Conservation (phyloP, 1,284 basidiomycete species). For the Exobasidium rhododendri region DNA sequence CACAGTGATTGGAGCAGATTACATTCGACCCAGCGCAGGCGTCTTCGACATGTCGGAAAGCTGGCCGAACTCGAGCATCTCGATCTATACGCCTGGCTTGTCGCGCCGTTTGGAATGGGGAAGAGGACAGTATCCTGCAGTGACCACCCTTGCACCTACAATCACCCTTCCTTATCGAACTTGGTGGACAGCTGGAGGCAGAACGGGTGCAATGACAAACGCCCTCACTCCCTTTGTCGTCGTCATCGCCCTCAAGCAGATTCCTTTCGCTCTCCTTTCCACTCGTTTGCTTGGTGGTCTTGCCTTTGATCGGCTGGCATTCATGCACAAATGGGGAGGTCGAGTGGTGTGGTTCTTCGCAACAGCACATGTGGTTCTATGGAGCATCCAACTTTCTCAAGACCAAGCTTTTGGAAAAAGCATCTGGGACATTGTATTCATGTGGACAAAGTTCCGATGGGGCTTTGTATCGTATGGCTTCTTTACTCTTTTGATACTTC, state of each 20-base stretch:
- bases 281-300: slow-evolving; percentile 67
- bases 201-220: slow-evolving; percentile 74
- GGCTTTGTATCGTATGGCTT: slow-evolving; percentile 69
- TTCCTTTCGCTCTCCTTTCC: slow-evolving; percentile 77
- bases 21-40: slow-evolving; percentile 63
- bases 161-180: slow-evolving; percentile 68
- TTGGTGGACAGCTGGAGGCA: slow-evolving; percentile 72
- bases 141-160: slow-evolving; percentile 55
- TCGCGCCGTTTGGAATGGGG: slow-evolving; percentile 37
- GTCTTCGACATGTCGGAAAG: slow-evolving; percentile 43
- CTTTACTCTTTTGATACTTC: slow-evolving; percentile 66
- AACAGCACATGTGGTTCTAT: slow-evolving; percentile 68
- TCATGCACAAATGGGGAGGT: slow-evolving; percentile 71
- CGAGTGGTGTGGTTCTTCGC: slow-evolving; percentile 71
- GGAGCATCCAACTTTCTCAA: slow-evolving; percentile 68
- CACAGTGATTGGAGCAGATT: slow-evolving; percentile 68
- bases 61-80: slow-evolving; percentile 27
- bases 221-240: slow-evolving; percentile 73
- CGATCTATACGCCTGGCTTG: slow-evolving; percentile 12
- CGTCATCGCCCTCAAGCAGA: slow-evolving; percentile 73
- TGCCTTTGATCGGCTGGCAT: slow-evolving; percentile 72
- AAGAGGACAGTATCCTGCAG: slow-evolving; percentile 32
- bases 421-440: slow-evolving; percentile 66
- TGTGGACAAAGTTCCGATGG: slow-evolving; percentile 69
- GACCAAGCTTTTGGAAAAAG: slow-evolving; percentile 60